Evolutionary conservation across 192 early-diverging fungal species (phyloP), one percentile per base, ranked within the genome.

Genomic region (Coemansia sp.): DNA sequence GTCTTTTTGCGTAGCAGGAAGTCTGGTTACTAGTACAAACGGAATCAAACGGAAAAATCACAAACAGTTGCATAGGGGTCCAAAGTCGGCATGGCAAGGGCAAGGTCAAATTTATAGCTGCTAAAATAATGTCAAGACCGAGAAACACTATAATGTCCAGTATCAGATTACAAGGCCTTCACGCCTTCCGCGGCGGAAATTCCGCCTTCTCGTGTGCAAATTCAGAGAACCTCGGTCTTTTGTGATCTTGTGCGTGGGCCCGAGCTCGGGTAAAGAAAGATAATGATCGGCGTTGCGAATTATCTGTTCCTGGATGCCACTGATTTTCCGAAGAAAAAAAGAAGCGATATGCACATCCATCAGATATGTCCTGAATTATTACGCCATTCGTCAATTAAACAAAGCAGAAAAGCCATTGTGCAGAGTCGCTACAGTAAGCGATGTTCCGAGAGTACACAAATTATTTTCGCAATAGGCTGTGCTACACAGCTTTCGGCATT

Each of bases 111-210:
- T 60, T 60, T 60, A 50, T 60, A 50, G 48, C 19, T 24, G 51
- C 5, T 14, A 18, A 41, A 55, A 56, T 34, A 32, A 56, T 34
- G 55, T 50, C 49, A 62, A 52, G 60, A 54, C 60, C 38, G 52
- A 6, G 58, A 32, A 59, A 34, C 16, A 50, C 16, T 18, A 50
- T 24, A 26, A 49, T 27, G 24, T 60, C 49, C 18, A 47, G 44
- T 25, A 56, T 56, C 26, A 56, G 55, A 56, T 56, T 56, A 56
- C 19, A 22, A 27, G 30, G 16, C 34, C 2, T 47, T 55, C 31
- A 16, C 26, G n/a, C 22, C 38, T 52, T 25, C 4, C 19, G 23
- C 22, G 38, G 18, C 32, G 10, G 50, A 31, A 23, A 54, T 55
- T 21, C 53, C 34, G 34, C 34, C 34, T 38, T 38, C 34, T 12